phyloP scores from a whole-genome alignment of 495 filamentous ascomycete species.

The Aspergillus indologenus region DNA sequence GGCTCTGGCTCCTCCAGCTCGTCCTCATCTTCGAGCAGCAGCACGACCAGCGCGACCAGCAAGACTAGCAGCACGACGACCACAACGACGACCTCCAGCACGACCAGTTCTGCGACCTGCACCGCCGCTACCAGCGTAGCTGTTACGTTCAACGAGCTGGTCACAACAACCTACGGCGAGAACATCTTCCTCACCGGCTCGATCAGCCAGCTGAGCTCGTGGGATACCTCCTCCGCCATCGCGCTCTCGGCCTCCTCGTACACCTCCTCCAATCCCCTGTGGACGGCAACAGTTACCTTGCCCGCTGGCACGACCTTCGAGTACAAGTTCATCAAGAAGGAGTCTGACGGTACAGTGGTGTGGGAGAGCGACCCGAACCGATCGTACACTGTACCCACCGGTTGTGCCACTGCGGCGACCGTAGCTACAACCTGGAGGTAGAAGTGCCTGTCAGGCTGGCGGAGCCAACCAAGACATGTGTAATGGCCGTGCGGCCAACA shows the following conservation, averaged over 20 bases:
- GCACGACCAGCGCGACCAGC: too few relatives aligned
- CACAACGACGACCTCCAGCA: constrained; percentile 15
- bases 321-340: constrained; percentile 68
- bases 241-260: constrained; percentile 53
- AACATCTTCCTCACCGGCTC: constrained; percentile 59
- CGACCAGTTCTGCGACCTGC: constrained; percentile 28
- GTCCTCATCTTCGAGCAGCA: constrained; percentile 30
- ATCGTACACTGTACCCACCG: constrained; percentile 50
- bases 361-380: constrained; percentile 69
- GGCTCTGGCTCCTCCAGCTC: constrained; percentile 44
- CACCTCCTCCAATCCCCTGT: constrained; percentile 52
- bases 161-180: constrained; percentile 54
- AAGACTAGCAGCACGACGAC: constrained; percentile 22
- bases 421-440: too few relatives aligned
- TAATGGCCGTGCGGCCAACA: too few relatives aligned
- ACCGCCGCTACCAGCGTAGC: constrained; percentile 45
- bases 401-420: constrained; percentile 28
- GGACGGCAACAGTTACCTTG: constrained; percentile 52
- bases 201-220: constrained; percentile 52
- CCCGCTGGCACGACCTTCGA: constrained; percentile 51
- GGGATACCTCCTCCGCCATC: constrained; percentile 50
- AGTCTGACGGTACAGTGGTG: constrained; percentile 47
- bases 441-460: too few relatives aligned
- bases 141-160: constrained; percentile 58
- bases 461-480: too few relatives aligned